Evolutionary conservation across 768 basidiomycete genomes (phyloP).

Genomic region (Trametes villosa): DNA sequence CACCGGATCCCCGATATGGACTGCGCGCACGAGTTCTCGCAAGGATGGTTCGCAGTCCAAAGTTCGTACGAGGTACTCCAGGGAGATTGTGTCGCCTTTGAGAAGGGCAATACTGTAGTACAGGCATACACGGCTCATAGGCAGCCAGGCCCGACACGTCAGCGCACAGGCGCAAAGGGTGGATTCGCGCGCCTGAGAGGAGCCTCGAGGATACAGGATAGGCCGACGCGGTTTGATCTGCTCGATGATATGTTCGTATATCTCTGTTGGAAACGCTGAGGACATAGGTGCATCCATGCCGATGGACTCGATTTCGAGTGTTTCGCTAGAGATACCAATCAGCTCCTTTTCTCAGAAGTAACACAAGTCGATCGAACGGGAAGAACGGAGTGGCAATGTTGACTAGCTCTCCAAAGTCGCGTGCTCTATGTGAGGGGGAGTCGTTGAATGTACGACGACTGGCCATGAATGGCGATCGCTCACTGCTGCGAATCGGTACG

Average conservation of each 20-base stretch:
- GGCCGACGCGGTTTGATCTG: neutral
- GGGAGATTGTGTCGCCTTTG: neutral
- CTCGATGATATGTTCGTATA: neutral
- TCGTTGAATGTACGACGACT: no score
- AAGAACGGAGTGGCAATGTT: no score
- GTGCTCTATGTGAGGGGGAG: no score
- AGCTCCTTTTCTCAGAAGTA: no score
- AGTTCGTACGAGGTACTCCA: neutral
- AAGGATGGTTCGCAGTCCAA: neutral
- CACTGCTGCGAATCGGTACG: no score
- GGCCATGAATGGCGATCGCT: no score
- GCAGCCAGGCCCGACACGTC: neutral
- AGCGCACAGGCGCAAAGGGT: neutral
- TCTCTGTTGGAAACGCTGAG: neutral
- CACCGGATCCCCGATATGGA: neutral
- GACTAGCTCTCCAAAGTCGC: no score
- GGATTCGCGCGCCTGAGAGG: neutral
- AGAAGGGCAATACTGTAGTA: neutral
- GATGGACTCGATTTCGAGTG: no score
- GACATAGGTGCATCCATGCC: neutral
- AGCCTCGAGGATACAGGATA: no score
- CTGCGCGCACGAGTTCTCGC: neutral
- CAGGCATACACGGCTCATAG: neutral
- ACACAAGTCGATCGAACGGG: no score
- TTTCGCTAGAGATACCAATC: no score